Evolutionary conservation across 768 basidiomycete genomes (phyloP), one percentile per base, ranked within the genome.

Genomic region (Rhizopogon vinicolor): DNA sequence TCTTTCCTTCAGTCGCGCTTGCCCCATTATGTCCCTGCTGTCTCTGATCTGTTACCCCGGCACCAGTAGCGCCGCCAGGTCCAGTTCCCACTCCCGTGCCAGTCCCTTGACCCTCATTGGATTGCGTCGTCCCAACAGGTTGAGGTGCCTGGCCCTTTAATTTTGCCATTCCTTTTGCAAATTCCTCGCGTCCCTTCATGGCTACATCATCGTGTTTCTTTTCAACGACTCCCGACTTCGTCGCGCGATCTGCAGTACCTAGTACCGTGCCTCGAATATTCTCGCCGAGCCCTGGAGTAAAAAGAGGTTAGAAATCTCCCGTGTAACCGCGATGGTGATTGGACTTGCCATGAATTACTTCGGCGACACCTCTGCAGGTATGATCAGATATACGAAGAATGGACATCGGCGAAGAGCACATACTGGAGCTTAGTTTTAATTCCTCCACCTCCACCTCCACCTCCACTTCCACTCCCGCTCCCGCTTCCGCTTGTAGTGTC

Each of bases 201-300:
- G 66, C 69, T 6, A 76, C 68, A 3, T 74, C 72, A 4, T 74
- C 73, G 6, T 79, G 66, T 14, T 64, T 67, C 6, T 61, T 55
- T 5, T 62, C 64, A 0, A 64, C 63, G 12, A 66, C 59, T 5
- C 66, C 63, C 1, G 61, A 49, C 28, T 58, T 58, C 2, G 68
- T 60, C 9, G 72, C 39, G 1, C 67, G 65, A 52, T 80, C 78
- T 9, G 78, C 57, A 3, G 72, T 71, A 10, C 74, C 72, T 44
- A 79, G 60, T 8, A 71, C 55, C 0, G 76, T 71, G 7, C 80
- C 80, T 25, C 78, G 73, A 5, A 80, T 54, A 42, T 67, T 73
- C 39, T 81, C 79, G 7, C 78, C 76, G 1, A 75, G 29, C 3
- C 80, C 80, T 77, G 55, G 52, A 12, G 22, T 13, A 41, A 43